A percentile compares a stretch with the other conserved stretches of the same genome.
phyloP scores from a whole-genome alignment of 768 basidiomycete species.

The Termitomyces sp. region DNA sequence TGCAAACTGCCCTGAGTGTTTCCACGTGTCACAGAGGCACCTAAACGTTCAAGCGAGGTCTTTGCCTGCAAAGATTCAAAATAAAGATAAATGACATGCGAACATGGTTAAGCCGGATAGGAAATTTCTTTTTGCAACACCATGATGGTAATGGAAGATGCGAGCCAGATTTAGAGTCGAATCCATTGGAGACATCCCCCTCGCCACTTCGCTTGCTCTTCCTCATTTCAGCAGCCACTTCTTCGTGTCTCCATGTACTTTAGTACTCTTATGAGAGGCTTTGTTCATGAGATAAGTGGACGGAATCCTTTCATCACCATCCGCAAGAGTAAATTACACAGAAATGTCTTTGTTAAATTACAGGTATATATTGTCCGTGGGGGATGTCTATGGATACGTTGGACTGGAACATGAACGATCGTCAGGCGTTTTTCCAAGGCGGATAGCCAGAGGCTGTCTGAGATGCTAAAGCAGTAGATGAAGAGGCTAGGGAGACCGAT shows the following conservation, averaged over 20 bases:
- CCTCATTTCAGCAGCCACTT: background rate
- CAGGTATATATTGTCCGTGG: background rate
- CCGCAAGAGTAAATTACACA: background rate
- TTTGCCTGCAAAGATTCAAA: background rate
- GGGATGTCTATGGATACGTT: background rate
- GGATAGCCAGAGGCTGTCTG: slow-evolving; percentile 22
- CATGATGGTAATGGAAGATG: no score
- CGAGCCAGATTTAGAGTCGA: no score
- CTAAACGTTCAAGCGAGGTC: no score
- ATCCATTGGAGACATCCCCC: no score
- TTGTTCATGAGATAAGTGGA: no score
- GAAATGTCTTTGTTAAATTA: background rate
- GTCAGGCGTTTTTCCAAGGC: slow-evolving; percentile 20
- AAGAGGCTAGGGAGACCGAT: slow-evolving; percentile 10
- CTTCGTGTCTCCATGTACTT: background rate
- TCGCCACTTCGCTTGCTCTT: background rate
- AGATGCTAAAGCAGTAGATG: slow-evolving; percentile 10
- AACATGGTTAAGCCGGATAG: background rate
- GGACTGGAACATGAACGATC: slow-evolving; percentile 9
- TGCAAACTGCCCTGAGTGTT: background rate
- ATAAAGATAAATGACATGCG: background rate
- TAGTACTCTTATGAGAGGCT: background rate
- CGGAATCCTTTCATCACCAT: no score
- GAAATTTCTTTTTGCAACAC: background rate
- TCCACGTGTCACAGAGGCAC: background rate